These are phyloP conservation scores for Pseudonitzschia multiseries DNA, from an alignment of 108 stramenopile species.

Conservation along the genomic window DNA sequence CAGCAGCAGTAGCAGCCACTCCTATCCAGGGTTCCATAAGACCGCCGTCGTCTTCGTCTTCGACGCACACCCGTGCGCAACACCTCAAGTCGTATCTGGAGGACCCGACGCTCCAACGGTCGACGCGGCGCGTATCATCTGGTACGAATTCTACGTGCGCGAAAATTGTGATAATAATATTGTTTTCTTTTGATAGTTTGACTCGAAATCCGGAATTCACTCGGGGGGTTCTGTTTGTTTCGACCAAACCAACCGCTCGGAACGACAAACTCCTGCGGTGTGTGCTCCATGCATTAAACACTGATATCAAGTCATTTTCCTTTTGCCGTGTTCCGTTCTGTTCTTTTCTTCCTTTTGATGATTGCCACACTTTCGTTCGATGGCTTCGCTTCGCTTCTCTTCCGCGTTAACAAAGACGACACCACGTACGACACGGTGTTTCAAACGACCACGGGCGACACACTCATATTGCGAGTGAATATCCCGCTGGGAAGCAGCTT, in stretches of 20 bases:
- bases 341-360: constrained; percentile 8
- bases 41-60: too few species aligned
- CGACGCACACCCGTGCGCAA: constrained; percentile 42
- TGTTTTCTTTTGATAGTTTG: too few species aligned
- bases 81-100: constrained; percentile 70
- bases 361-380: too few species aligned
- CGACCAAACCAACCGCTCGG: too few species aligned
- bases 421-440: constrained; percentile 84
- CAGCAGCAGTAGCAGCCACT: constrained; percentile 14
- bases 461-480: constrained; percentile 72
- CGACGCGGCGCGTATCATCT: constrained; percentile 62
- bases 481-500: constrained; percentile 38
- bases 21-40: constrained; percentile 23
- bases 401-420: constrained; percentile 44
- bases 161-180: too few species aligned
- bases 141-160: constrained; percentile 48
- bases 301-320: too few species aligned
- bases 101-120: constrained; percentile 63
- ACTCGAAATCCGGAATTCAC: too few species aligned
- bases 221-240: too few species aligned
- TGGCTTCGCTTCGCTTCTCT: too few species aligned
- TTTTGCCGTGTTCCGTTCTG: neutral
- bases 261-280: too few species aligned
- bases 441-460: constrained; percentile 69
- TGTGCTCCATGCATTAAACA: too few species aligned